Evolutionary conservation across 352 stramenopile species (phyloP), one percentile per base, ranked within the genome.

Genomic region (Phytophthora pinifolia): DNA sequence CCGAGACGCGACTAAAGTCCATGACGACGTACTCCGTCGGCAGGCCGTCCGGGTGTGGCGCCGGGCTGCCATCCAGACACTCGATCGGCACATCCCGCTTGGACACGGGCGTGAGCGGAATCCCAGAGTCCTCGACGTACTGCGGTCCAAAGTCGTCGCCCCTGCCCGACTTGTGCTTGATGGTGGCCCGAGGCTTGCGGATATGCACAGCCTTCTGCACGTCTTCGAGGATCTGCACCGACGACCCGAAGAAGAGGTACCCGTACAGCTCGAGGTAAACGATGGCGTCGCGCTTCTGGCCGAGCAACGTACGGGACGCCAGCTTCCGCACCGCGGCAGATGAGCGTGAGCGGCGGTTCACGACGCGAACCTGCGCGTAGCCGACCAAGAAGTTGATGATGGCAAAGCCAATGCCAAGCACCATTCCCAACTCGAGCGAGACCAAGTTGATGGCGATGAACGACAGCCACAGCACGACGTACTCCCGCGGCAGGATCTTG

Each of bases 351-450:
- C 70, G 70, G 13, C 80, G 76, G 20, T 59, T 83, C 33, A 94
- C 79, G 14, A 92, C 82, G n/a, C 74, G 70, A 27, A 89, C 78
- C 37, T 87, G 68, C 3, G 80, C 76, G 51, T 94, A 94, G 9
- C 82, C 84, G 6, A 94, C 37, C 60, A 94, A 59, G 48, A 94
- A 92, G 60, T 92, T 92, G 51, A 94, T 67, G 46, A 92, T 89
- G 15, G 89, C 89, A 36, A 98, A 76, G 7, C 85, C 54, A 25
- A 99, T 89, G 34, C 96, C 96, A 13, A 94, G 59, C 8, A 98
- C 46, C 75, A 99, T 98, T 32, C 97, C 96, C 54, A 96, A 78
- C 62, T 98, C 94, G n/a, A 99, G 88, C n/a, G 91, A 96, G 15
- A 96, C 69, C 46, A 87, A 75, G 65, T 98, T 96, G 59, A 98